Base-by-base conservation (phyloP, 441 rosid genomes). In the Arabidopsis lyrata region DNA sequence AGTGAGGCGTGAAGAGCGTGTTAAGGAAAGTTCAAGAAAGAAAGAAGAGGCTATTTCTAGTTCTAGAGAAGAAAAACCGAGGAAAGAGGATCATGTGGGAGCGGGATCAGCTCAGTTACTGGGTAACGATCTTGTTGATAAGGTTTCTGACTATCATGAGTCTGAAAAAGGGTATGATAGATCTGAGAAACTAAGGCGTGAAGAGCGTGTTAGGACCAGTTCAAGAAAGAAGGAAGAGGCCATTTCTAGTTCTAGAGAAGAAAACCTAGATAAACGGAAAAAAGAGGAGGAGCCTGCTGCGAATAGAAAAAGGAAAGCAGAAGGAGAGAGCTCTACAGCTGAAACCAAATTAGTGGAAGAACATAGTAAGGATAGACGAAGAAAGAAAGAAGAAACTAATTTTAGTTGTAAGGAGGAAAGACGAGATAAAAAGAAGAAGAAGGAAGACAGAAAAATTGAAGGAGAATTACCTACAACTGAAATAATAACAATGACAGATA, bases 301-400 rank as follows among this genome's bases (percentile, higher is more conserved):
- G 13, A 29, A 69, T 63, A 76, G 66, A 56, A 69, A 69, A 76
- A 60, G 70, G 71, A 70, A 48, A 63, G 66, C 71, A 63, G 60
- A 62, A 44, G 52, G 64, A 62, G 70, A 63, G 38, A 14, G 48
- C 5, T 76, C 71, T 38, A 48, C 35, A 5, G 48, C 47, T 69
- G 70, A 70, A 63, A 32, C 8, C 48, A 70, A 63, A 29, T 38
- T 38, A 47, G 36, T 47, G 20, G 84, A 80, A 70, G 88, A 80
- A 66, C 62, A 62, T 66, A 77, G 32, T 63, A 89, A 83, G 78
- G 79, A 58, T 44, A 77, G 74, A 52, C 73, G 74, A 38, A 61
- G 56, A 83, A 79, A 76, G 76, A 82, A 82, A 72, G 82, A 80
- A 58, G 86, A 84, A 61, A 70, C 65, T 15, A 32, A 41, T 75